Conservation (phyloP, 768 basidiomycete species). For the Russula emetica region DNA sequence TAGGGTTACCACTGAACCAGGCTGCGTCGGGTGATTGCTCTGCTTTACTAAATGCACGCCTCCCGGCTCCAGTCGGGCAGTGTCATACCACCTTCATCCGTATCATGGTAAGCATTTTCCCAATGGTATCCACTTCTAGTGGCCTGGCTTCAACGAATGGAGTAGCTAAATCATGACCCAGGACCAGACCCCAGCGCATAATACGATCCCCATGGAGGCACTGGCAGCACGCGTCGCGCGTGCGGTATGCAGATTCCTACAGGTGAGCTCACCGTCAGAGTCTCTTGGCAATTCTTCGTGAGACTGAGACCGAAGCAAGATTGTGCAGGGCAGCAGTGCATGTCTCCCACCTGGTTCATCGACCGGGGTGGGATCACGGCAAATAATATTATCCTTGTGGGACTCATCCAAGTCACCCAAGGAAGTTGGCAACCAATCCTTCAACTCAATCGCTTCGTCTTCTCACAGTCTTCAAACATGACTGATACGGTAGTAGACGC, state of each 20-base stretch:
- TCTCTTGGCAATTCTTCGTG: not conserved
- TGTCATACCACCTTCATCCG: conserved; percentile 7
- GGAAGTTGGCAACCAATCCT: not conserved
- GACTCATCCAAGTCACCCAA: conserved; percentile 18
- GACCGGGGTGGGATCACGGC: conserved; percentile 13
- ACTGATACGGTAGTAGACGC: not conserved
- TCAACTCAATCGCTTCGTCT: not conserved
- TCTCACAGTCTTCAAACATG: not conserved
- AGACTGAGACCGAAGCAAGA: not conserved
- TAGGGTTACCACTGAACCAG: conserved; percentile 1
- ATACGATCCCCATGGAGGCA: not conserved
- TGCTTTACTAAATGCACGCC: not conserved
- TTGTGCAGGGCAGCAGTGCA: not conserved
- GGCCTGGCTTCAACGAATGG: conserved; percentile 14
- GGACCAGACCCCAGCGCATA: conserved; percentile 10
- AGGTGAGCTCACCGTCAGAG: not conserved
- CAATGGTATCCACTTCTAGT: not conserved
- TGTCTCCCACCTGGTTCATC: conserved; percentile 1
- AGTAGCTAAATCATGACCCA: conserved; percentile 7
- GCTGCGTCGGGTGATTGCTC: not conserved
- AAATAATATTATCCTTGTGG: conserved; percentile 15
- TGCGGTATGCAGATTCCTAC: conserved; percentile 15
- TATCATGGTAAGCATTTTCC: conserved; percentile 1
- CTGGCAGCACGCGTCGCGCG: not conserved
- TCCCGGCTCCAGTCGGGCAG: not conserved